Base-by-base conservation (phyloP, 345 rosid species). In the Corchorus capsularis region DNA sequence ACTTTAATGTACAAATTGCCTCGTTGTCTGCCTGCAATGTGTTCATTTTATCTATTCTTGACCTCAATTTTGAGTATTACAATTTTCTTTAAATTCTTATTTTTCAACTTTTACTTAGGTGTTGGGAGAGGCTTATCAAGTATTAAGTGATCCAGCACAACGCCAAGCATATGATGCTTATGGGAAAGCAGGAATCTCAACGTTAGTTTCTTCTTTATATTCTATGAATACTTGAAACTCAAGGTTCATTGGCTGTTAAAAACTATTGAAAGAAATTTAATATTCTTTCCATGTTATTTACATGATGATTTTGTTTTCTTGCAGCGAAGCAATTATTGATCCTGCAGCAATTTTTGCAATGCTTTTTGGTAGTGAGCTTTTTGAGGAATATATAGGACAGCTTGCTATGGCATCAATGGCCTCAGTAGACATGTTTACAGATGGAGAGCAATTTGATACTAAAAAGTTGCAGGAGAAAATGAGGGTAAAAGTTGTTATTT, bases 381-480 rank as follows among this genome's bases (percentile, higher is more conserved):
- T 96, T 53, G 99, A 91, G 84, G 94, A 86, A 45, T 96, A 93
- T 59, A 91, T 96, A 73, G 99, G 99, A 77, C 91, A 96, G 86
- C 97, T 96, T 83, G 98, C 98, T 56, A 93, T 96, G 98, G 98
- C 99, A 60, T 96, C 96, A 43, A 92, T 96, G 97, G 96, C 99
- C 83, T 96, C 99, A n/a, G 81, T 89, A 50, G 98, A 96, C 84
- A 84, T 89, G 77, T 91, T 91, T 79, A 85, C 86, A 6, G 98
- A 93, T 80, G 98, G 94, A 63, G 97, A 93, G 78, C 90, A 87
- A 56, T 66, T 93, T 69, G 99, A 96, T 87, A 71, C 94, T 32
- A 96, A 87, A 85, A 92, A 88, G 82, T 76, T 96, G 82, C 94
- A 92, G 86, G 99, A 96, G 76, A 85, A 92, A 86, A 91, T 96